phyloP scores from a whole-genome alignment of 352 stramenopile species.

The Peronospora destructor region DNA sequence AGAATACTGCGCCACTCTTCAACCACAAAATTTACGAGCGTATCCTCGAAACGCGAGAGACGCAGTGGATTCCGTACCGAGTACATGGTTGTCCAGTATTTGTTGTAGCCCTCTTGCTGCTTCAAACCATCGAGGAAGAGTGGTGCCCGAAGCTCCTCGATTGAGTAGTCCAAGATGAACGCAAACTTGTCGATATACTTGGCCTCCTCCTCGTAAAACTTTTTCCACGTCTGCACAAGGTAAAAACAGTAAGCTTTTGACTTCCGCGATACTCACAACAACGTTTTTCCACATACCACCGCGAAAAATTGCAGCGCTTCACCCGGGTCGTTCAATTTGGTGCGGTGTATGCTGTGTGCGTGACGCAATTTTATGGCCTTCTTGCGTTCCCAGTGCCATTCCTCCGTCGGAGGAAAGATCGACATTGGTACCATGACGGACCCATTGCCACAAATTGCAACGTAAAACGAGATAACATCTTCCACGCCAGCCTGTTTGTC shows the following conservation, averaged over 20 bases:
- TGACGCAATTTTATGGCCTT: slow-evolving; percentile 78
- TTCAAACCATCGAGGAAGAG: slow-evolving; percentile 71
- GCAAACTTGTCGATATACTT: slow-evolving; percentile 84
- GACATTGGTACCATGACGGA: slow-evolving; percentile 84
- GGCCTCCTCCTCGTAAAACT: slow-evolving; percentile 83
- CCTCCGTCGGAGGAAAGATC: slow-evolving; percentile 71
- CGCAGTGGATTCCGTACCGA: slow-evolving; percentile 68
- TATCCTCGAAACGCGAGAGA: slow-evolving; percentile 67
- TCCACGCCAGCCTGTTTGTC: slow-evolving; percentile 33
- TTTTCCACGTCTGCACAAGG: slow-evolving; percentile 64
- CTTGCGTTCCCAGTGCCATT: slow-evolving; percentile 83
- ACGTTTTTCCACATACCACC: slow-evolving; percentile 31
- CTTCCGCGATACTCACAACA: neutral
- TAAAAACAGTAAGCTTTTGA: neutral
- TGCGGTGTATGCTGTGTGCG: slow-evolving; percentile 71
- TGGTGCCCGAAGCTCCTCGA: slow-evolving; percentile 59
- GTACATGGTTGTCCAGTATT: slow-evolving; percentile 77
- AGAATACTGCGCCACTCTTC: slow-evolving; percentile 76
- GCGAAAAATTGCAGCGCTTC: slow-evolving; percentile 82
- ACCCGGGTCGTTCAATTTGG: slow-evolving; percentile 57
- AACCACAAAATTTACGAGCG: slow-evolving; percentile 58
- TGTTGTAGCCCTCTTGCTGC: slow-evolving; percentile 71
- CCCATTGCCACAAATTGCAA: slow-evolving; percentile 80
- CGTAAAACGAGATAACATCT: slow-evolving; percentile 72
- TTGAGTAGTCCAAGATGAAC: slow-evolving; percentile 59